A percentile compares a stretch with the other conserved stretches of the same genome.
These are phyloP conservation scores for Bryoglossum gracile DNA, from an alignment of 495 filamentous ascomycete genomes.

Conservation along the genomic window DNA sequence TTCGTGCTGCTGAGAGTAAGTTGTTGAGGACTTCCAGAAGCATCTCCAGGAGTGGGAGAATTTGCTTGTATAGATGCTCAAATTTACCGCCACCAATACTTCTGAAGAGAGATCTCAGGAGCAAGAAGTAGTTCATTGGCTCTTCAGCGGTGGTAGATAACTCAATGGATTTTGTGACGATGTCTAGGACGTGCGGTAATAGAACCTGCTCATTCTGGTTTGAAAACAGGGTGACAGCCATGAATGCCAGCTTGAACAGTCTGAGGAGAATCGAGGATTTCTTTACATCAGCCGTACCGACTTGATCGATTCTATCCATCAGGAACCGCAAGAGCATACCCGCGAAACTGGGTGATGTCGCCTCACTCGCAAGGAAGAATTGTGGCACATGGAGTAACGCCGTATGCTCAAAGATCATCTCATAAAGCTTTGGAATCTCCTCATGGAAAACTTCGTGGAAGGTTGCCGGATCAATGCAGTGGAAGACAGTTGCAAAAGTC, in stretches of 20 bases:
- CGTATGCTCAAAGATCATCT: conserved; percentile 96
- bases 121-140: conserved; percentile 97
- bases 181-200: conserved; percentile 89
- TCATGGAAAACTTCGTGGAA: conserved; percentile 98
- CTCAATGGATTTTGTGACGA: conserved; percentile 93
- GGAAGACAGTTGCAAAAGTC: conserved; percentile 96
- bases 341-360: conserved; percentile 93
- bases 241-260: conserved; percentile 97
- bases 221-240: conserved; percentile 96
- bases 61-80: conserved; percentile 96
- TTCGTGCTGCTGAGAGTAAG: conserved; percentile 77
- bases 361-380: conserved; percentile 96
- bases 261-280: conserved; percentile 87
- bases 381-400: conserved; percentile 91
- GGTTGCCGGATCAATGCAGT: conserved; percentile 95
- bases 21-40: conserved; percentile 95
- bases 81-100: conserved; percentile 97
- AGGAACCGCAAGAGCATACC: conserved; percentile 96
- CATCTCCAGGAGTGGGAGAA: conserved; percentile 93
- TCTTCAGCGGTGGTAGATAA: conserved; percentile 92
- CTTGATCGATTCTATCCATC: conserved; percentile 92
- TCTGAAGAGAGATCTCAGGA: conserved; percentile 84
- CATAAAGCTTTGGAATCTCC: conserved; percentile 91
- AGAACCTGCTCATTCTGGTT: conserved; percentile 92
- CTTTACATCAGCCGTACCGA: conserved; percentile 82